These are phyloP conservation scores for cucumber (Cucumis sativus) DNA, from an alignment of 306 rosid genomes.

Conservation along the genomic window DNA sequence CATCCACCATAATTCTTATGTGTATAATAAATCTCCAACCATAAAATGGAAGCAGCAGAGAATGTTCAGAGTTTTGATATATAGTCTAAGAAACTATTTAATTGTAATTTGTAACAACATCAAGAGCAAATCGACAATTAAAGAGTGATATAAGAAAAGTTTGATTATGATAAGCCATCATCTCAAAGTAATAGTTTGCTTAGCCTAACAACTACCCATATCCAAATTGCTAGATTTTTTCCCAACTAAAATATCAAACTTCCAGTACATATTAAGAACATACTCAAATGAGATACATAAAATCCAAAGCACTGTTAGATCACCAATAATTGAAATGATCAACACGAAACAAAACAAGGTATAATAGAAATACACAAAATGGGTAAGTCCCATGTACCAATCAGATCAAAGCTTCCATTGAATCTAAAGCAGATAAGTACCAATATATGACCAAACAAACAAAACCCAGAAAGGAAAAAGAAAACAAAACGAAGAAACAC, in stretches of 20 bases:
- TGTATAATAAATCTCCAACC: neutral
- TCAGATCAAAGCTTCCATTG: constrained; percentile 29
- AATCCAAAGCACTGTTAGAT: neutral
- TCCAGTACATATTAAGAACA: neutral
- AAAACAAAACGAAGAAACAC: neutral
- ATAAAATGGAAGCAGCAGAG: neutral
- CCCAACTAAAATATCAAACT: neutral
- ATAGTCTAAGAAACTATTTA: neutral
- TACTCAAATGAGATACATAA: neutral
- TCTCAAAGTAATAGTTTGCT: neutral
- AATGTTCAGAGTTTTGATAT: neutral
- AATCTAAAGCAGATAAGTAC: constrained; percentile 10
- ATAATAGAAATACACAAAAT: neutral
- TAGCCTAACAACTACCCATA: neutral
- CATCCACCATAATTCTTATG: neutral
- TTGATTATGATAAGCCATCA: neutral
- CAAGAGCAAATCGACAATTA: neutral
- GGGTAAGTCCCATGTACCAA: neutral
- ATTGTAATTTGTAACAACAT: no score
- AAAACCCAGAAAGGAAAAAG: constrained; percentile 21
- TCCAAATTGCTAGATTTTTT: neutral
- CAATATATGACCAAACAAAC: neutral
- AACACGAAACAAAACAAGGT: neutral
- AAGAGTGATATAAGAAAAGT: neutral
- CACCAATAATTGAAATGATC: neutral